Evolutionary conservation across 1,284 basidiomycete genomes (phyloP).

Genomic region (Volvariella volvacea): DNA sequence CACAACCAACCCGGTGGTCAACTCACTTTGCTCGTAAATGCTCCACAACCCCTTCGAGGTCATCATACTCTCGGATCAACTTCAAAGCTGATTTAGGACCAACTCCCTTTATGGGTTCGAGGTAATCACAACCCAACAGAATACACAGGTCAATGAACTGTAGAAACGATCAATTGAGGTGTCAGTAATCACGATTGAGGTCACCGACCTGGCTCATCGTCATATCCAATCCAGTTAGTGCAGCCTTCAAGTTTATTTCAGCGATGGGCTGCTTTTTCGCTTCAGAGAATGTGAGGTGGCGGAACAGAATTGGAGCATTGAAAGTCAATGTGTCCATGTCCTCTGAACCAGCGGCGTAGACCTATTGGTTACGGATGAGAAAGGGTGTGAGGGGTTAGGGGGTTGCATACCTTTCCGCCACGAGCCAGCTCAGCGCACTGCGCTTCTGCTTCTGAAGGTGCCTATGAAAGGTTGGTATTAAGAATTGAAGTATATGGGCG

Average conservation of each 20-base stretch:
- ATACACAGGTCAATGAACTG: slow-evolving; percentile 98
- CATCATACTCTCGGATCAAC: slow-evolving; percentile 83
- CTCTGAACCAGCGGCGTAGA: slow-evolving; percentile 95
- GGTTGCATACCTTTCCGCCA: slow-evolving; percentile 73
- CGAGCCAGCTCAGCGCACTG: slow-evolving; percentile 97
- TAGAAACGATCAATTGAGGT: neutral
- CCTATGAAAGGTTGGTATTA: slow-evolving; percentile 38
- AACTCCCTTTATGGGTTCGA: slow-evolving; percentile 93
- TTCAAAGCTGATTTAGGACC: slow-evolving; percentile 96
- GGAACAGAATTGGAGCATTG: slow-evolving; percentile 83
- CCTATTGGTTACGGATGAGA: slow-evolving; percentile 37
- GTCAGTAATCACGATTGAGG: neutral
- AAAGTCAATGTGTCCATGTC: slow-evolving; percentile 99
- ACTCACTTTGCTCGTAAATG: slow-evolving; percentile 76
- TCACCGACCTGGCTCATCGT: slow-evolving; percentile 75
- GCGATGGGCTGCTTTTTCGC: slow-evolving; percentile 98
- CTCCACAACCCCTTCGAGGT: slow-evolving; percentile 75
- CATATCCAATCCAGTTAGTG: slow-evolving; percentile 87
- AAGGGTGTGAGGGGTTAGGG: neutral
- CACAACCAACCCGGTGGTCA: neutral
- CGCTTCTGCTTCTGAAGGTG: slow-evolving; percentile 97
- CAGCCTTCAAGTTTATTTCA: slow-evolving; percentile 82
- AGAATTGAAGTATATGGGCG: neutral
- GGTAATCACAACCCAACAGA: slow-evolving; percentile 95
- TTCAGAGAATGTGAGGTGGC: slow-evolving; percentile 98